Base-by-base conservation (phyloP, 1,139 yeast genomes). In the Debaryomycetaceae sp. region DNA sequence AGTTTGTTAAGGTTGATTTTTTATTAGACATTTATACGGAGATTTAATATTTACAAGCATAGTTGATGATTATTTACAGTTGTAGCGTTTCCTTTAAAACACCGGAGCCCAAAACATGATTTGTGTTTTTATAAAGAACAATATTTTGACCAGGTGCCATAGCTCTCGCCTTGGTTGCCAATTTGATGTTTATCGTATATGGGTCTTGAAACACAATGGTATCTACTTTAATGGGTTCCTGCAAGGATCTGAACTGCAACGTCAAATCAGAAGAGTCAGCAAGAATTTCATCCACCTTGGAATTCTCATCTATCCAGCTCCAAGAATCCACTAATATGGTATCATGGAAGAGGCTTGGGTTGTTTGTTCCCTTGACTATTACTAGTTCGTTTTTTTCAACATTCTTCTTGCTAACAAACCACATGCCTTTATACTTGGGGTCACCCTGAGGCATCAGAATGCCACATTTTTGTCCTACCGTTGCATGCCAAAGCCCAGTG, bases 91-190 rank as follows among this genome's bases (percentile, higher is more conserved):
- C 41, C 6, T 40, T 32, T 5, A 70, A 54, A 5, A 61, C 53
- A 1, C 98, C 98, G 22, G 91, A 79, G 0, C 98, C 98, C 14
- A 92, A 58, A 1, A 94, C 83, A 41, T 79, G 65, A 39, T 80
- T 83, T 2, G 73, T 78, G 34, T 73, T 65, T n/a, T 30, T 35
- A 58, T 91, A 92, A 8, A 91, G 58, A 1, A 87, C 95, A 17
- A 89, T 64, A 49, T 78, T 83, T 58, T 92, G 98, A 0, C 98
- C 98, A 0, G 94, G 88, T 0, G 97, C 92, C 56, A 92, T 78
- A 0, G 96, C 96, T 37, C 91, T 64, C 30, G 78, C 80, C 28
- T 64, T 59, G 4, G 68, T 61, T 1, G 47, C 46, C 30, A 86
- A 63, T 17, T 49, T 53, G 18, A 84, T 59, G 7, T 43, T 44